These are phyloP conservation scores for Phialemoniopsis sp. DNA, from an alignment of 2,329 filamentous ascomycete species.

Conservation along the genomic window DNA sequence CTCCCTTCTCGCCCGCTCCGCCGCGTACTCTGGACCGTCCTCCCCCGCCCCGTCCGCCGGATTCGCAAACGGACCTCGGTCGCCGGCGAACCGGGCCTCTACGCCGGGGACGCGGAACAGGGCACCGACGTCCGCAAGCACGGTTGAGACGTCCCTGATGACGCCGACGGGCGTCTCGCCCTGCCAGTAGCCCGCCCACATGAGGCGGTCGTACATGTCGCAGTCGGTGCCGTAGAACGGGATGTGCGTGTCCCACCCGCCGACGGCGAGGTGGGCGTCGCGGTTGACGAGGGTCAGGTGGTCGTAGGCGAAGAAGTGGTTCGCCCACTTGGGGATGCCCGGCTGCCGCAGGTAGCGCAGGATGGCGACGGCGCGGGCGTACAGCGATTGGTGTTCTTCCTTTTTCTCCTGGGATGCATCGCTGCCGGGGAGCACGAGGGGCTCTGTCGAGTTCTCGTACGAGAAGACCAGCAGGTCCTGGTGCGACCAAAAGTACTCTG, in stretches of 20 bases:
- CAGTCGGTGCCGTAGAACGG: constrained; percentile 47
- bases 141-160: constrained; percentile 10
- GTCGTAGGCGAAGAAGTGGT: constrained; percentile 33
- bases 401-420: constrained; percentile 4
- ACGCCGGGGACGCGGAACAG: too few species aligned
- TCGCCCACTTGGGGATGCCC: constrained; percentile 37
- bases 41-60: too few species aligned
- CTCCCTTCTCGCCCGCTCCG: too few species aligned
- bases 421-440: constrained; percentile 8
- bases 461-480: constrained; percentile 45
- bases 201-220: constrained; percentile 36
- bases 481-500: constrained; percentile 51
- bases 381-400: too few species aligned
- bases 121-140: too few species aligned
- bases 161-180: constrained; percentile 26
- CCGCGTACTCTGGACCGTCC: too few species aligned
- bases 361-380: too few species aligned
- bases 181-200: constrained; percentile 30
- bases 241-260: constrained; percentile 46
- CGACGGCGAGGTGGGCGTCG: constrained; percentile 33
- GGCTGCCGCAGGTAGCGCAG: constrained; percentile 7
- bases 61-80: too few species aligned
- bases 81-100: too few species aligned
- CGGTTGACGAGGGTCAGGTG: constrained; percentile 44
- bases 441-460: constrained; percentile 26